These are phyloP conservation scores for Yamadazyma dushanensis DNA, from an alignment of 1,139 yeast genomes.

Conservation along the genomic window DNA sequence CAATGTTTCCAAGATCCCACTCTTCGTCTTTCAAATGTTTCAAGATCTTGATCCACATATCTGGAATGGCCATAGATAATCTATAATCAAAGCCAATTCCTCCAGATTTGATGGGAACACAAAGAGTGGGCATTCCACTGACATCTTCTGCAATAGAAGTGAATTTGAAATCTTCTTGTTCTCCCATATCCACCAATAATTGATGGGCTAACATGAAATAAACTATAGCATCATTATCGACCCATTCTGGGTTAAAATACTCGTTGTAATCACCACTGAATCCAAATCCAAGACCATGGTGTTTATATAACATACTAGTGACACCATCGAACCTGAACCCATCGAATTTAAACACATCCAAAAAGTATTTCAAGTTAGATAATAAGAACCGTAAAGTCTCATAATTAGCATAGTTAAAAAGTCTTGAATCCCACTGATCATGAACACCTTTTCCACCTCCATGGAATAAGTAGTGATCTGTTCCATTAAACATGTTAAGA, in stretches of 20 bases:
- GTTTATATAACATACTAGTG: slow-evolving; percentile 86
- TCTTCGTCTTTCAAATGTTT: slow-evolving; percentile 85
- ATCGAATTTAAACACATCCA: slow-evolving; percentile 84
- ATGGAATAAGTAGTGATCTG: slow-evolving; percentile 94
- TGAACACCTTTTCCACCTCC: slow-evolving; percentile 83
- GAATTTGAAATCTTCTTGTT: slow-evolving; percentile 46
- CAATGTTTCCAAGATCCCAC: slow-evolving; percentile 86
- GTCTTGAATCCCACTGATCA: slow-evolving; percentile 91
- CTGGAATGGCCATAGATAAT: slow-evolving; percentile 96
- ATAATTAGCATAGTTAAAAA: slow-evolving; percentile 87
- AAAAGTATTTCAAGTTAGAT: slow-evolving; percentile 82
- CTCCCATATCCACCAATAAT: slow-evolving; percentile 56
- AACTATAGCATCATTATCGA: slow-evolving; percentile 83
- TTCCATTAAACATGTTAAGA: slow-evolving; percentile 88
- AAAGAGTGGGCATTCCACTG: slow-evolving; percentile 94
- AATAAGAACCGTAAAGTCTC: slow-evolving; percentile 87
- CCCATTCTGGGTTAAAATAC: slow-evolving; percentile 77
- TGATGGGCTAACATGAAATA: slow-evolving; percentile 88
- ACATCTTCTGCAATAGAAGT: slow-evolving; percentile 95
- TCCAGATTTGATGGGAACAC: slow-evolving; percentile 70
- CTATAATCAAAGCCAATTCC: slow-evolving; percentile 95
- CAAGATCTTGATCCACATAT: slow-evolving; percentile 95
- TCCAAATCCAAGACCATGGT: slow-evolving; percentile 88
- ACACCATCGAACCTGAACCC: slow-evolving; percentile 98
- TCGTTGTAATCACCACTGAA: slow-evolving; percentile 94